Conservation (phyloP, 2,329 filamentous ascomycete genomes). For the Aspergillus sp. region DNA sequence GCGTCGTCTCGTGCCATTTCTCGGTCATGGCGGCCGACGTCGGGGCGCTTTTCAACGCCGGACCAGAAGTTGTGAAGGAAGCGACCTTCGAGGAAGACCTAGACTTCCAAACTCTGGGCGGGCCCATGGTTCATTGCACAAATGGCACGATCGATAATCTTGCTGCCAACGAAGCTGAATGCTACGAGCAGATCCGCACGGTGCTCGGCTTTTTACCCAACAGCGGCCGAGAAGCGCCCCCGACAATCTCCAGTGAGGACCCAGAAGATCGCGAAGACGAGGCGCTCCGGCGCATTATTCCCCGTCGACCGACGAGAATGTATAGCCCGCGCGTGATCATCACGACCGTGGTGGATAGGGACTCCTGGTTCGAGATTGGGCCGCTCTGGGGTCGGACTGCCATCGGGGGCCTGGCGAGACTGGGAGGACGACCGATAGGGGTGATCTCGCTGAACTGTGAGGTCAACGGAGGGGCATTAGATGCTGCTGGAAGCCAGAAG, state of each 20-base stretch:
- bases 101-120: slow-evolving; percentile 59
- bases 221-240: slow-evolving; percentile 56
- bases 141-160: slow-evolving; percentile 68
- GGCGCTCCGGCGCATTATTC: slow-evolving; percentile 56
- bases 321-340: slow-evolving; percentile 62
- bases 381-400: slow-evolving; percentile 62
- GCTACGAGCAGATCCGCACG: slow-evolving; percentile 60
- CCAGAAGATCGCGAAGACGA: slow-evolving; percentile 50
- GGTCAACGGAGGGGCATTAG: slow-evolving; percentile 60
- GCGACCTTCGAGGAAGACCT: slow-evolving; percentile 66
- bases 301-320: slow-evolving; percentile 58
- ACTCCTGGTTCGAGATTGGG: slow-evolving; percentile 65
- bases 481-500: slow-evolving; percentile 62
- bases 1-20: slow-evolving; percentile 63
- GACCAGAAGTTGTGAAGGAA: slow-evolving; percentile 61
- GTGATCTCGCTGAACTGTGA: slow-evolving; percentile 63
- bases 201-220: slow-evolving; percentile 60
- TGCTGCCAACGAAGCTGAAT: slow-evolving; percentile 59
- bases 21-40: slow-evolving; percentile 66
- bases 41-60: slow-evolving; percentile 63
- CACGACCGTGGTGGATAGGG: slow-evolving; percentile 54
- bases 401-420: slow-evolving; percentile 60
- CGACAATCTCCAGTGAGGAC: slow-evolving; percentile 48
- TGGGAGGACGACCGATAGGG: slow-evolving; percentile 58
- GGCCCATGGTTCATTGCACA: slow-evolving; percentile 61